Conservation (phyloP, 31 red algal genomes). For the Asparagopsis taxiformis region DNA sequence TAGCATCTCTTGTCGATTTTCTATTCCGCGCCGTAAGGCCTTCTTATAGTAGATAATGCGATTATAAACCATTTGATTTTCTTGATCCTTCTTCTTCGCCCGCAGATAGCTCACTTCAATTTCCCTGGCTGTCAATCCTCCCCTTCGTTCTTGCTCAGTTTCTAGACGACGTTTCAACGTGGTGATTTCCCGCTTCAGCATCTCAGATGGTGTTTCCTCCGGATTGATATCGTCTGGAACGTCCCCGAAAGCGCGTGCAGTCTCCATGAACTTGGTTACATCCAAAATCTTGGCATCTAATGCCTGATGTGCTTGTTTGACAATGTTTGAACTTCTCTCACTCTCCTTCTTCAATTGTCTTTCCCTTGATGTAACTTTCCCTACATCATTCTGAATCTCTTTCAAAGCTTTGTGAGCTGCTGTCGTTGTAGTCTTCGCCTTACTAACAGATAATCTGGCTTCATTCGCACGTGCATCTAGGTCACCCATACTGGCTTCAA, state of each 20-base stretch:
- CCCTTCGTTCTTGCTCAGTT: slow-evolving; percentile 58
- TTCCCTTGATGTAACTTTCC: slow-evolving; percentile 13
- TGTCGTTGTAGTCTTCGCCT: background rate
- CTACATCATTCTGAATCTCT: slow-evolving; percentile 6
- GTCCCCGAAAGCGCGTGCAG: slow-evolving; percentile 9
- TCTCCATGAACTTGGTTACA: slow-evolving; percentile 29
- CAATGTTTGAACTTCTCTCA: slow-evolving; percentile 3
- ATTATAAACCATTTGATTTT: slow-evolving; percentile 18
- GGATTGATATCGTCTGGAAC: slow-evolving; percentile 55
- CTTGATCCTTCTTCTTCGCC: slow-evolving; percentile 43
- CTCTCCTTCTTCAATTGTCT: slow-evolving; percentile 13
- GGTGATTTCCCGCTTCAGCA: slow-evolving; percentile 37
- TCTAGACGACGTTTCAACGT: slow-evolving; percentile 27
- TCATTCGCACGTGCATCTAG: background rate
- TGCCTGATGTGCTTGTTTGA: slow-evolving; percentile 29
- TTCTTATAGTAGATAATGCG: slow-evolving; percentile 30
- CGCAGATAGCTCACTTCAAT: slow-evolving; percentile 69
- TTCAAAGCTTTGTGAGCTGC: slow-evolving; percentile 17
- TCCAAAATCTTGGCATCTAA: slow-evolving; percentile 22
- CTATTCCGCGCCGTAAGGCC: slow-evolving; percentile 39
- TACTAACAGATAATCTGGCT: background rate
- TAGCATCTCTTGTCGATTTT: slow-evolving; percentile 26
- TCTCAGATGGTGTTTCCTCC: slow-evolving; percentile 13
- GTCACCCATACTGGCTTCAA: slow-evolving; percentile 3
- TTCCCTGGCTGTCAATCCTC: slow-evolving; percentile 51